Evolutionary conservation across 2,329 filamentous ascomycete species (phyloP), one percentile per base, ranked within the genome.

Genomic region (Ophiostoma sp.): DNA sequence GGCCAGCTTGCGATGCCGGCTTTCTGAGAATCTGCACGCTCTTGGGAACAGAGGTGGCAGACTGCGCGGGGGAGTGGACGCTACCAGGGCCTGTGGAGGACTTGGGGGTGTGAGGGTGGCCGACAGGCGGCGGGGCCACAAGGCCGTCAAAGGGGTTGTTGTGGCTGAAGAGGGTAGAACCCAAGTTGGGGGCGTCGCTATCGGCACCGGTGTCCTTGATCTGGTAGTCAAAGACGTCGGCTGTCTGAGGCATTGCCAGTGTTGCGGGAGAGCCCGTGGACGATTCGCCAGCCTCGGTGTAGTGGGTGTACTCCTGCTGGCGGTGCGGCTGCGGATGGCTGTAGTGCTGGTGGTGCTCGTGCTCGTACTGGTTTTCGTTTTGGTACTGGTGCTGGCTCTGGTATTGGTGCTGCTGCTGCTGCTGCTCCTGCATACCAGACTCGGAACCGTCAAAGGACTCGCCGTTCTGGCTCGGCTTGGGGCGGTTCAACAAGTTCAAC

Each of bases 401-500:
- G n/a, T 35, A 27, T 17, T 68, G 35, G 3, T 39, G 31, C 4
- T 68, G 54, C 17, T 39, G 67, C 33, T 44, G 39, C 0, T 41
- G 65, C n/a, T 67, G n/a, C 65, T 67, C 20, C n/a, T 67, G 65
- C 20, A 66, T 17, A 73, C 77, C 77, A 35, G 81, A 79, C 69
- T 82, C 81, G 31, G 81, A 78, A 68, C 78, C 76, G 72, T 82
- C 68, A 69, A 80, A 75, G 6, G 79, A 76, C 73, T 81, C 80
- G 66, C n/a, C 35, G 39, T 48, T 67, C 65, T 67, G 87, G 71
- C 84, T 83, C 15, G 87, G 87, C 80, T 90, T 93, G 68, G 91
- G 89, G 67, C 90, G 89, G 76, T 93, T 95, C 73, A 99, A 85
- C 71, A 98, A 84, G 75, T 92, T 90, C 73, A 98, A 87, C 67